A percentile compares a stretch with the other conserved stretches of the same genome.
phyloP scores from a whole-genome alignment of 2,329 filamentous ascomycete genomes.

The Beauveria pseudobassiana region DNA sequence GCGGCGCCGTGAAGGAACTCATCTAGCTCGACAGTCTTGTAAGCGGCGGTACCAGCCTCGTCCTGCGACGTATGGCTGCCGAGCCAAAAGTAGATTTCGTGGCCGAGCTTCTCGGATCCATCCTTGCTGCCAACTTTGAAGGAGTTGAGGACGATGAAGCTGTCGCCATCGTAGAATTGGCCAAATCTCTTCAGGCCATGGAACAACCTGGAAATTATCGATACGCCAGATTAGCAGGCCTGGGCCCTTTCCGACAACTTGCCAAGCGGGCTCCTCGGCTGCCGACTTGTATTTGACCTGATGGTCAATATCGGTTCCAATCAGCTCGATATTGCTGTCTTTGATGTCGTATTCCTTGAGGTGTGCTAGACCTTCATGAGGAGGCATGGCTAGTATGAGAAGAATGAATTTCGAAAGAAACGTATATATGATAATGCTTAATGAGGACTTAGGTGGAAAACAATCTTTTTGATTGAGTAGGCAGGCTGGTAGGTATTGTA shows the following conservation, averaged over 20 bases:
- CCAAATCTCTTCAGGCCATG: constrained; percentile 52
- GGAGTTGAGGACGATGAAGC: constrained; percentile 58
- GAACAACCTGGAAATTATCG: constrained; percentile 57
- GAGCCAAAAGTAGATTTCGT: constrained; percentile 66
- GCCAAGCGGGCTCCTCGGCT: constrained; percentile 59
- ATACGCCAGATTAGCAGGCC: constrained; percentile 60
- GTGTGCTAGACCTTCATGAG: constrained; percentile 54
- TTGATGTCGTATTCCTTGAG: constrained; percentile 58
- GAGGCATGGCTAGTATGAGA: constrained; percentile 41
- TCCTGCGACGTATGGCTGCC: constrained; percentile 59
- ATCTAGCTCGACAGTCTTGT: constrained; percentile 65
- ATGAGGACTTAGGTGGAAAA: background rate
- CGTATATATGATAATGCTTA: background rate
- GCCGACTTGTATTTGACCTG: constrained; percentile 61
- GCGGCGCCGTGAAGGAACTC: constrained; percentile 56
- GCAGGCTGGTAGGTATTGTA: background rate
- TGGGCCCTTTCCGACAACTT: constrained; percentile 42
- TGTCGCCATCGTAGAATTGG: constrained; percentile 60
- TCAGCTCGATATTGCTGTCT: constrained; percentile 60
- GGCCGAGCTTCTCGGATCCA: constrained; percentile 39
- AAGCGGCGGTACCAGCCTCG: constrained; percentile 60
- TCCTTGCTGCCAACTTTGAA: constrained; percentile 42
- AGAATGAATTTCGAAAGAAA: background rate
- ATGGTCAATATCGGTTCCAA: constrained; percentile 58
- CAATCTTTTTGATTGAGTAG: background rate